Base-by-base conservation (phyloP, 352 stramenopile genomes). In the Pythium brassicae region DNA sequence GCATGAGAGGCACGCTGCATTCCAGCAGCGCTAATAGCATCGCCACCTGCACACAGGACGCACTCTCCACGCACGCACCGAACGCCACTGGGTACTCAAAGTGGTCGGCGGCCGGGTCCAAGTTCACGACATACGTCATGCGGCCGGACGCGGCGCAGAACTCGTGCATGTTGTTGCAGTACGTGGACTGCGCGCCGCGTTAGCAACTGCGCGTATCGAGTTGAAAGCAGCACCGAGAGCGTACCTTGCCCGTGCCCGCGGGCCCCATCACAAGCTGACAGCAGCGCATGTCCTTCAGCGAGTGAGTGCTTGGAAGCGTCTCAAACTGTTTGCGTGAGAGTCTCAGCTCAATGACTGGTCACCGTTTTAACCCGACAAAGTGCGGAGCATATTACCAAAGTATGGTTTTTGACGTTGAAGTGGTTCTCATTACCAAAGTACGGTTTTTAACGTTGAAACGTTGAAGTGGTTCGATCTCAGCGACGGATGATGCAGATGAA, bases 51-150 rank as follows among this genome's bases (percentile, higher is more conserved):
- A n/a, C n/a, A n/a, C n/a, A n/a, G n/a, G n/a, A n/a, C n/a, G 62
- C n/a, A 7, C 4, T 19, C 17, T 26, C 17, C 15, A 42, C 7
- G 11, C 19, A 17, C 63, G 62, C 74, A 91, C 93, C 90, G 52
- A 97, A 94, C 2, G 83, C 84, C 23, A 95, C 78, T 14, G 76
- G 78, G 62, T 97, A 97, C 19, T 95, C 87, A 48, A 96, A 86
- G 62, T 92, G 71, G 46, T 97, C 87, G 20, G 92, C 91, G 4
- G 96, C 97, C 23, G 96, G 96, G 76, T 99, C 97, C 59, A 99
- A 67, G 77, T 99, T 99, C 43, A 99, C 90, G 22, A 99, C 92
- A 59, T 94, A 97, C 62, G 83, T 96, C 86, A 89, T 87, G 50
- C 87, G 82, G 1, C 86, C 76, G 32, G 72, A 91, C 11, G 85